Conservation (phyloP, 805 yeast genomes). For the Monosporozyma aerobia region DNA sequence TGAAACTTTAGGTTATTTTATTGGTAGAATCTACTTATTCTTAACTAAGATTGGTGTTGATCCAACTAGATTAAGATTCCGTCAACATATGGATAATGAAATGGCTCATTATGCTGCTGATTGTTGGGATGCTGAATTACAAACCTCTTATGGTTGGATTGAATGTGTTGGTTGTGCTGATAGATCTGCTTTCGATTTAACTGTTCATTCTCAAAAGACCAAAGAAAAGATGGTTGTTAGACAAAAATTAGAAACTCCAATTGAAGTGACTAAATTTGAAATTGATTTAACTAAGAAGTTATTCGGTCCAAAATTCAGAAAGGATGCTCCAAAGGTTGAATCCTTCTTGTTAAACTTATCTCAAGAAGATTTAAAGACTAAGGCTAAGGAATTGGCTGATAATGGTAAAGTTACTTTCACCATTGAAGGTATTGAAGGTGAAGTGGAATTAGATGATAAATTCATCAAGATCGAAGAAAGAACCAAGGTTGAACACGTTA, state of each 20-base stretch:
- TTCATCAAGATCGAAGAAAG: conserved; percentile 70
- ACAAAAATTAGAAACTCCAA: conserved; percentile 77
- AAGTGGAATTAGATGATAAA: conserved; percentile 62
- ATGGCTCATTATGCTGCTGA: conserved; percentile 99
- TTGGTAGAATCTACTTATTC: conserved; percentile 86
- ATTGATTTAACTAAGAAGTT: conserved; percentile 86
- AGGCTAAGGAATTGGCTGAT: conserved; percentile 54
- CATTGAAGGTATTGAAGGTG: conserved; percentile 56
- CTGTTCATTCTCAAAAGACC: conserved; percentile 91
- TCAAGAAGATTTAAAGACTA: conserved; percentile 75
- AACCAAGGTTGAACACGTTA: conserved; percentile 76
- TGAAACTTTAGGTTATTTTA: conserved; percentile 92
- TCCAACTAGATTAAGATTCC: conserved; percentile 73
- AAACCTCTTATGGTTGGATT: conserved; percentile 96
- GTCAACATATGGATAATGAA: conserved; percentile 97
- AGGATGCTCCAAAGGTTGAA: conserved; percentile 90
- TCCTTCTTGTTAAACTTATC: conserved; percentile 65
- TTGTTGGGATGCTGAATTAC: conserved; percentile 99
- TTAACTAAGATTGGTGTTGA: conserved; percentile 86
- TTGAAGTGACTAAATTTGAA: conserved; percentile 73
- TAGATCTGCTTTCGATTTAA: conserved; percentile 93
- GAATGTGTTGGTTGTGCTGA: conserved; percentile 99
- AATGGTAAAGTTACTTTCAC: conserved; percentile 56
- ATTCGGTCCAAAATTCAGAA: conserved; percentile 96
- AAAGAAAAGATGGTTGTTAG: conserved; percentile 93